Evolutionary conservation across 768 basidiomycete species (phyloP).

Genomic region (Mycena indigotica): DNA sequence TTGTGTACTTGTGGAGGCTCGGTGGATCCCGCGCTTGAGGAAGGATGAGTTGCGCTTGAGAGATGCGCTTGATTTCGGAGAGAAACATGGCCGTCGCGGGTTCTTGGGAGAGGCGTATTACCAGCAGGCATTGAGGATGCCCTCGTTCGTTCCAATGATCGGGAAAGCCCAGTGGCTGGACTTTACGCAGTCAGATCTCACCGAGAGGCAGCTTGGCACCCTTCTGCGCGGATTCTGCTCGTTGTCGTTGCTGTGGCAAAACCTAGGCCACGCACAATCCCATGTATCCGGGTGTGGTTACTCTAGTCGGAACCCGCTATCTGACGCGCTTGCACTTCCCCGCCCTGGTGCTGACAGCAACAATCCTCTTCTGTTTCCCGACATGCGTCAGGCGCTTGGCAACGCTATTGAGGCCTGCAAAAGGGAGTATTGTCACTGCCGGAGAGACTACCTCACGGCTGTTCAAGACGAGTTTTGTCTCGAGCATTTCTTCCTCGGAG

Average conservation of each 20-base stretch:
- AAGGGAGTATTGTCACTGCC: no score
- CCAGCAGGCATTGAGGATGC: conserved; percentile 4
- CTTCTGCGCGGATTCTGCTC: conserved; percentile 10
- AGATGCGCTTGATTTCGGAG: conserved; percentile 13
- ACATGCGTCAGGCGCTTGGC: no score
- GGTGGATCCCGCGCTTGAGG: conserved; percentile 5
- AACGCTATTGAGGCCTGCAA: no score
- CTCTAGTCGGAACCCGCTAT: no score
- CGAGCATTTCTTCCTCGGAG: no score
- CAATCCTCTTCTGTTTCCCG: no score
- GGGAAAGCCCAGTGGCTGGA: not conserved
- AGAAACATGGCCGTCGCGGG: not conserved
- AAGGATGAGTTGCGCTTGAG: conserved; percentile 3
- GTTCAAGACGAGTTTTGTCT: no score
- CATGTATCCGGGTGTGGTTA: no score
- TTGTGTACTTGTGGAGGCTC: conserved; percentile 4
- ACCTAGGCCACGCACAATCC: no score
- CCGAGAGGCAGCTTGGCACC: conserved; percentile 1
- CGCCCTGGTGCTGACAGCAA: no score
- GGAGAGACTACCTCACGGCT: no score
- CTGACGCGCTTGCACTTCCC: no score
- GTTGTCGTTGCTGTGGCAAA: conserved; percentile 5
- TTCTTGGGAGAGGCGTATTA: conserved; percentile 9
- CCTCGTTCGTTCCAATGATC: not conserved
- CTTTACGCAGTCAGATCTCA: not conserved